phyloP scores from a whole-genome alignment of 1,284 basidiomycete species.

The Heimioporus retisporus region DNA sequence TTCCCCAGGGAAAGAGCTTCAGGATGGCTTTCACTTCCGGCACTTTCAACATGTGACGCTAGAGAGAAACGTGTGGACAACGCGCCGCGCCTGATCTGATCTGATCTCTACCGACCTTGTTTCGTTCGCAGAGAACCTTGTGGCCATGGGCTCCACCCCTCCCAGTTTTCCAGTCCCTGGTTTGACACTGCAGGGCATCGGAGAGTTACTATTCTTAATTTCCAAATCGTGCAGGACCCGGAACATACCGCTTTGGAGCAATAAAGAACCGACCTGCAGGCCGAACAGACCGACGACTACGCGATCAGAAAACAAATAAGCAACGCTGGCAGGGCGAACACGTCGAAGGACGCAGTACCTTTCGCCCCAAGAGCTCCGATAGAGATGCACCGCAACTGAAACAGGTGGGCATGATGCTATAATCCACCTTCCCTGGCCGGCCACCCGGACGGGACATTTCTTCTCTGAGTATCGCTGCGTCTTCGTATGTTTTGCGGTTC shows the following conservation, averaged over 20 bases:
- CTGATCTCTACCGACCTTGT: conserved; percentile 43
- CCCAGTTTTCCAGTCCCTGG: conserved; percentile 42
- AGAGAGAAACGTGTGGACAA: not conserved
- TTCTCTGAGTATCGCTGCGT: conserved; percentile 39
- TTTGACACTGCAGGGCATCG: conserved; percentile 35
- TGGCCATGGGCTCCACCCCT: conserved; percentile 43
- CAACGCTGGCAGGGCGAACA: not conserved
- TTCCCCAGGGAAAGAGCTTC: conserved; percentile 52
- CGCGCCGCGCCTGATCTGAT: not conserved
- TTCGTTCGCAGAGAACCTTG: conserved; percentile 42
- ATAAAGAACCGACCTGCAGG: conserved; percentile 42
- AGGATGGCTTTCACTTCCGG: conserved; percentile 42
- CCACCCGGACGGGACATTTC: conserved; percentile 39
- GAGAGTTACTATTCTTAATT: no score
- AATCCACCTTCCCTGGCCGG: conserved; percentile 42
- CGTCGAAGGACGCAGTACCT: conserved; percentile 25
- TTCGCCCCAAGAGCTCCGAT: conserved; percentile 16
- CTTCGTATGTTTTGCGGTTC: conserved; percentile 39
- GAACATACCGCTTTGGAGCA: conserved; percentile 39
- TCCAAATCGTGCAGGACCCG: no score
- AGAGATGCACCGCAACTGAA: conserved; percentile 32
- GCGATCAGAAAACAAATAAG: not conserved
- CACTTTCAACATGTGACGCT: conserved; percentile 50
- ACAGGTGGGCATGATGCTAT: conserved; percentile 33
- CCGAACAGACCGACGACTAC: conserved; percentile 39